Evolutionary conservation across 345 rosid species (phyloP).

Genomic region (Aquilaria yunnanensis): DNA sequence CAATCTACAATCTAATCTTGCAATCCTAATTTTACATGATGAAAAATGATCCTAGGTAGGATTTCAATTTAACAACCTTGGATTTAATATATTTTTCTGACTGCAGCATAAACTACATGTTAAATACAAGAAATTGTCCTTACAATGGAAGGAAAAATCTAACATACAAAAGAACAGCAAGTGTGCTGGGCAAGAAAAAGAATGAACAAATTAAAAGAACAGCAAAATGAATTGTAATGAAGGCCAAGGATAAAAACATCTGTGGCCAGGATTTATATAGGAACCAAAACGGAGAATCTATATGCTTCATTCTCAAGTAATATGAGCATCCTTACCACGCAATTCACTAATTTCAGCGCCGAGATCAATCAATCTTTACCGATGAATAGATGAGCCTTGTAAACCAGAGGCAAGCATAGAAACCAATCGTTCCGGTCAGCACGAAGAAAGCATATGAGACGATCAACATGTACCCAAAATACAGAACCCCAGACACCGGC

Average conservation of each 20-base stretch:
- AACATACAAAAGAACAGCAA: too few relatives aligned
- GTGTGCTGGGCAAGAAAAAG: too few relatives aligned
- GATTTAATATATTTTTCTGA: too few relatives aligned
- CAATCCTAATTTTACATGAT: too few relatives aligned
- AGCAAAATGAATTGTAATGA: background rate
- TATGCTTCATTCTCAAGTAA: slow-evolving; percentile 1
- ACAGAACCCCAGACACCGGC: slow-evolving; percentile 64
- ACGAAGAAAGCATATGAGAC: slow-evolving; percentile 76
- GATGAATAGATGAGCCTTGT: slow-evolving; percentile 87
- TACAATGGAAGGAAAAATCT: too few relatives aligned
- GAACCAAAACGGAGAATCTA: slow-evolving; percentile 7
- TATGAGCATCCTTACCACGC: slow-evolving; percentile 1
- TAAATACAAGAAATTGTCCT: too few relatives aligned
- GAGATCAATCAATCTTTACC: slow-evolving; percentile 54
- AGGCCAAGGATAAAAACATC: slow-evolving; percentile 16
- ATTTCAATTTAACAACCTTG: too few relatives aligned
- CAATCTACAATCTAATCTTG: too few relatives aligned
- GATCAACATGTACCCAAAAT: slow-evolving; percentile 88
- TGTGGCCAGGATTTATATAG: slow-evolving; percentile 21
- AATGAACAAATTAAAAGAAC: too few relatives aligned
- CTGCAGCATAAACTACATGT: too few relatives aligned
- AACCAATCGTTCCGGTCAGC: slow-evolving; percentile 75
- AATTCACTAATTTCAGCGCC: background rate
- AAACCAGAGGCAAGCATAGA: slow-evolving; percentile 91
- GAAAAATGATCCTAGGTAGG: too few relatives aligned